Base-by-base conservation (phyloP, 2,329 filamentous ascomycete genomes). In the Diaporthe caulivora region DNA sequence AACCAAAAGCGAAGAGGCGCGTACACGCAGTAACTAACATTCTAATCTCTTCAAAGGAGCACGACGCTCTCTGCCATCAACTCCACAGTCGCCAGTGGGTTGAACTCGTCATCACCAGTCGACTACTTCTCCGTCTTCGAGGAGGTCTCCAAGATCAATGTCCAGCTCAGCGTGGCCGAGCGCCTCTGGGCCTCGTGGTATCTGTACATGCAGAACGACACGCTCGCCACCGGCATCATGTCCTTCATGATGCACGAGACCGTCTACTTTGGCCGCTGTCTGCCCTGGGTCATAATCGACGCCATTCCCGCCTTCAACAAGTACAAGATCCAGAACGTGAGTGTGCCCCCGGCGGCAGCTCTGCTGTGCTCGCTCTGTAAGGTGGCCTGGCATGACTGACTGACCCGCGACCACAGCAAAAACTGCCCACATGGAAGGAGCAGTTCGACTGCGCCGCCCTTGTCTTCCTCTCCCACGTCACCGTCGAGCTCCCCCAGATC, bases 171-270 rank as follows among this genome's bases (percentile, higher is more conserved):
- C 84, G 88, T 94, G 76, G 86, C 92, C 80, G 97, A 99, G 88
- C 92, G 92, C 81, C 88, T 98, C 77, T 99, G 97, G 97, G 93
- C 94, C 65, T 91, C 95, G 53, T 98, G 95, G 96, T 99, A 99
- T 83, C 90, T 96, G 21, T 99, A 92, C 89, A 98, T 98, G 93
- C 94, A 97, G 83, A 99, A 99, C 83, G 97, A 99, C 85, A 92
- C 94, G 71, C 92, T 99, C 76, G 97, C 97, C 74, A 99, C 97
- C 4, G 97, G 97, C 75, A 97, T 99, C 86, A 93, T 98, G 94
- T 98, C 95, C 80, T 99, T 99, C 83, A 85, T 93, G 78, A 94
- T 98, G 91, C 97, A 99, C 87, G 97, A 99, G 85, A 71, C 91
- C 53, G 90, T 99, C 80, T 99, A 99, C 88, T 99, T 98, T 81